phyloP scores from a whole-genome alignment of 805 yeast species.

The Nakazawaea molendinolei region DNA sequence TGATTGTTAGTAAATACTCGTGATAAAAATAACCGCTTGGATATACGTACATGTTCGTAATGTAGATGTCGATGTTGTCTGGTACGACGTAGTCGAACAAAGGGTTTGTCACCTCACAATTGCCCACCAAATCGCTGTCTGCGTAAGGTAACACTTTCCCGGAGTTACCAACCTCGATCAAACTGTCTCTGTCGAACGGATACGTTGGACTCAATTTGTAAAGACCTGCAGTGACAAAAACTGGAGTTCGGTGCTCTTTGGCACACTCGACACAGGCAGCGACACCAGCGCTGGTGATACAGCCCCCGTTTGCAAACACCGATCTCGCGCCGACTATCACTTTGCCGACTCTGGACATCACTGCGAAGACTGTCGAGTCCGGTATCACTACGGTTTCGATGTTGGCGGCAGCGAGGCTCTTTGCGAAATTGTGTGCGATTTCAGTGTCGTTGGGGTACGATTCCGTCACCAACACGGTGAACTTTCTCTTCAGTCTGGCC shows the following conservation, averaged over 20 bases:
- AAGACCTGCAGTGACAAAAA: conserved; percentile 88
- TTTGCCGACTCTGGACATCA: conserved; percentile 96
- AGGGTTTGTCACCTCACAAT: conserved; percentile 81
- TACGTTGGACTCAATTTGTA: conserved; percentile 90
- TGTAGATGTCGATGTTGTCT: conserved; percentile 87
- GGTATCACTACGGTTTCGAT: conserved; percentile 90
- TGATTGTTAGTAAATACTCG: conserved; percentile 9
- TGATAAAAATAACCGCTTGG: neutral
- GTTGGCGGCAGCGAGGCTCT: conserved; percentile 72
- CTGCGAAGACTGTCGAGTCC: conserved; percentile 87
- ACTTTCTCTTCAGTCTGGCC: conserved; percentile 84
- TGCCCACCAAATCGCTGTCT: conserved; percentile 60
- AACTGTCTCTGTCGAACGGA: conserved; percentile 78
- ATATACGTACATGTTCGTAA: conserved; percentile 64
- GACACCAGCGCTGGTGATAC: conserved; percentile 83
- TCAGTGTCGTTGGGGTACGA: conserved; percentile 84
- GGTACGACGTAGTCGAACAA: conserved; percentile 88
- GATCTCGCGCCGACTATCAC: conserved; percentile 89
- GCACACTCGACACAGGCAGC: conserved; percentile 95
- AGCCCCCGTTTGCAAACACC: conserved; percentile 95
- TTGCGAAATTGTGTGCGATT: conserved; percentile 73
- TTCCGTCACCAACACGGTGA: conserved; percentile 89
- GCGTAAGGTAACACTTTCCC: conserved; percentile 81
- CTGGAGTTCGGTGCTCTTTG: conserved; percentile 92
- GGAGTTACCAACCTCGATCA: conserved; percentile 88